These are phyloP conservation scores for Colletotrichum sp. DNA, from an alignment of 2,329 filamentous ascomycete species.

Conservation along the genomic window DNA sequence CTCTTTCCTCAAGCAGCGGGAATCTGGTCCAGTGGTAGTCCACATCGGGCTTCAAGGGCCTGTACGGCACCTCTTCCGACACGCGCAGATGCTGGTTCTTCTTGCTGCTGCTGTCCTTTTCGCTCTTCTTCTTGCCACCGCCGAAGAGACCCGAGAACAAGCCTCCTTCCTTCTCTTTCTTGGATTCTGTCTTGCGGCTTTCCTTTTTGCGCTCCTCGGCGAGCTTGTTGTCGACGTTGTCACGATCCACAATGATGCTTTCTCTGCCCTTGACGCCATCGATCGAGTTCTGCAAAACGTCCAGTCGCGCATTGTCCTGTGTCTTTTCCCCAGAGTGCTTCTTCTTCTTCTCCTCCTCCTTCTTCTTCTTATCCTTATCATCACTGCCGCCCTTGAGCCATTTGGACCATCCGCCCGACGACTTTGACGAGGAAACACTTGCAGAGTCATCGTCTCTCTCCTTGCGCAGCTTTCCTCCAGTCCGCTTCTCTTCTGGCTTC, in stretches of 20 bases:
- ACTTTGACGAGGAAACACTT: conserved; percentile 68
- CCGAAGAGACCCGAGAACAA: conserved; percentile 96
- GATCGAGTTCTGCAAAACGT: conserved; percentile 87
- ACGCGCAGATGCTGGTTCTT: conserved; percentile 76
- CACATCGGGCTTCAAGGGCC: conserved; percentile 80
- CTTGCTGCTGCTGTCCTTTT: conserved; percentile 75
- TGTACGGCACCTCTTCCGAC: conserved; percentile 79
- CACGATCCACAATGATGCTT: conserved; percentile 82
- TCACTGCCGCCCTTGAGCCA: conserved; percentile 84
- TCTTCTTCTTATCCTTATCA: conserved; percentile 68
- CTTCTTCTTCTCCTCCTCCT: conserved; percentile 71
- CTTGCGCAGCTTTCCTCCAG: conserved; percentile 66
- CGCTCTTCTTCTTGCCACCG: conserved; percentile 84
- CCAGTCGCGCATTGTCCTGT: conserved; percentile 82
- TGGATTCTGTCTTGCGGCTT: conserved; percentile 76
- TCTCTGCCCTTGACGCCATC: conserved; percentile 78
- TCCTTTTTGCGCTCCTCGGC: conserved; percentile 86
- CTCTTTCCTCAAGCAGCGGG: conserved; percentile 91
- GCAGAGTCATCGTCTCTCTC: conserved; percentile 70
- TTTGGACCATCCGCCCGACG: conserved; percentile 76
- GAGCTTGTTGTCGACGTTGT: conserved; percentile 72
- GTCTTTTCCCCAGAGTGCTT: conserved; percentile 60
- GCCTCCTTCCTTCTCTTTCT: conserved; percentile 91
- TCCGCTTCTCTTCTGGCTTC: conserved; percentile 65
- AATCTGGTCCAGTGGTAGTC: conserved; percentile 98